phyloP scores from a whole-genome alignment of 106 monocot species.

The Hemerocallis citrina region DNA sequence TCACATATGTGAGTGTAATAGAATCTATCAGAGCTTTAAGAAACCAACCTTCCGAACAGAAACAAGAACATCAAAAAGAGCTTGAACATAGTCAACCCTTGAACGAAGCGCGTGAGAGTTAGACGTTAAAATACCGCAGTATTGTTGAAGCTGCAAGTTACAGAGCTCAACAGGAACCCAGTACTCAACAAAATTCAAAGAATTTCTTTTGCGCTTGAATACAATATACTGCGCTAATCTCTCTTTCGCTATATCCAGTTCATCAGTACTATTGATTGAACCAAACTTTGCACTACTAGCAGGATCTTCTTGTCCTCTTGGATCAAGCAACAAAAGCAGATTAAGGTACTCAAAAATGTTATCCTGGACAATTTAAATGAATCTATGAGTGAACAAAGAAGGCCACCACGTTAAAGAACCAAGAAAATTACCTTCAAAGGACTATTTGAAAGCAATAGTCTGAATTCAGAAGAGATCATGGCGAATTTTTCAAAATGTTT shows the following conservation, averaged over 20 bases:
- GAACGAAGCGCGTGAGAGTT: conserved; percentile 38
- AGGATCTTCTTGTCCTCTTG: conserved; percentile 20
- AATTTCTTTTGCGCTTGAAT: conserved; percentile 29
- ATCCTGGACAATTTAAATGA: conserved; percentile 8
- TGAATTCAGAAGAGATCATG: conserved; percentile 38
- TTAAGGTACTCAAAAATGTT: conserved; percentile 33
- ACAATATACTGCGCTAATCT: conserved; percentile 35
- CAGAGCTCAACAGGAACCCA: conserved; percentile 86
- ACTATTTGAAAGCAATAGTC: conserved; percentile 44
- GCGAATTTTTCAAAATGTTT: conserved; percentile 47
- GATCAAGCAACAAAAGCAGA: conserved; percentile 57
- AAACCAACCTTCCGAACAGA: conserved; percentile 49
- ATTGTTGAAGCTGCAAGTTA: conserved; percentile 68
- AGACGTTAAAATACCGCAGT: conserved; percentile 45
- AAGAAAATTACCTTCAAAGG: conserved; percentile 37
- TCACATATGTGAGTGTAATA: neutral
- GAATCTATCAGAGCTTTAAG: neutral
- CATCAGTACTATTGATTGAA: conserved; percentile 7
- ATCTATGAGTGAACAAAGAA: neutral
- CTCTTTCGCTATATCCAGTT: conserved; percentile 35
- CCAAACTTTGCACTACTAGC: conserved; percentile 5
- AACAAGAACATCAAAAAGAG: conserved; percentile 48
- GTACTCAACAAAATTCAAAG: conserved; percentile 52
- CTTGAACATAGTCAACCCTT: conserved; percentile 47
- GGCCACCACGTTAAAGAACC: neutral